Evolutionary conservation across 2,329 filamentous ascomycete species (phyloP), one percentile per base, ranked within the genome.

Genomic region (Aspergillus ochraceoroseus): DNA sequence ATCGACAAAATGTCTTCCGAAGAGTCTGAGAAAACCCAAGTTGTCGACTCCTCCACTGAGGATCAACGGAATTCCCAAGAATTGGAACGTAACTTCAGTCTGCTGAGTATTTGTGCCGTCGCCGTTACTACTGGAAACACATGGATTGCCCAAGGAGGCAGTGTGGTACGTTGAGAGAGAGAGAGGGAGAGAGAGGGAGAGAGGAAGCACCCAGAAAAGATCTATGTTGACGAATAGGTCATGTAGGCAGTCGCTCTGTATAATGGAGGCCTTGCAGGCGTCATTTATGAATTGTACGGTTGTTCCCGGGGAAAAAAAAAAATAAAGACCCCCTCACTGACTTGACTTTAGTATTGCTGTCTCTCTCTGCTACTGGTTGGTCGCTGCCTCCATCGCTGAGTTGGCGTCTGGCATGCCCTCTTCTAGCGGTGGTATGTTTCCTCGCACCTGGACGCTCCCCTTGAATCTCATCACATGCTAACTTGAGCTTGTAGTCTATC

Each of bases 61-160:
- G 56, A 62, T 29, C 58, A 59, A 23, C 46, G 54, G 7, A 51
- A 71, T 9, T 22, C 20, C 46, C 79, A 83, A 58, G 78, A 83
- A 57, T 63, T 83, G 25, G 72, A 75, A 42, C 70, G 79, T 11
- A 80, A 83, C 53, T 83, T 82, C 58, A 72, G 75, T 23, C 63
- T 82, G 6, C 51, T 80, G 32, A 75, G 73, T 35, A 73, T 82
- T 28, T 76, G 77, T 36, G 77, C 76, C 15, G 68, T 78, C 31
- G 78, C 76, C 0, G 61, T 82, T 35, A 81, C 77, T 1, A 75
- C 80, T 15, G 79, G 80, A 58, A 82, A 80, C 52, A 78, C 79
- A 12, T 83, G 79, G 79, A 72, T 79, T 38, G 76, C 78, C 4
- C 64, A 82, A 43, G 79, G 77, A 38, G 79, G 79, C 8, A 79